phyloP scores from a whole-genome alignment of 768 basidiomycete genomes.

The Boletus subparvulus region DNA sequence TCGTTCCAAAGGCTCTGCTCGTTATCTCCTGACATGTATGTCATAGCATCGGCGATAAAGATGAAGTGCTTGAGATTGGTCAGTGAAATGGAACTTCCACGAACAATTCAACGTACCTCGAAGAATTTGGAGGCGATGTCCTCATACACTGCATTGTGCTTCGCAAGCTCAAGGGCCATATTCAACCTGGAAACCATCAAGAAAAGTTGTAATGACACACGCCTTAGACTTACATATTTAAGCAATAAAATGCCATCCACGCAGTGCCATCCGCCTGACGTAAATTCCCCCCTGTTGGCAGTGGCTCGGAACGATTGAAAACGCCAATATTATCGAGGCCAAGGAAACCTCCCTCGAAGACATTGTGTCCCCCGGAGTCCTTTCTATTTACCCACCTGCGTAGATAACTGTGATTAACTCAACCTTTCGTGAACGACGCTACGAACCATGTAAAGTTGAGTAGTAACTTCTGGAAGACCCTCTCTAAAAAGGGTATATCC shows the following conservation, averaged over 20 bases:
- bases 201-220: neutral
- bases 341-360: constrained; percentile 98
- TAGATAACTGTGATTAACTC: neutral
- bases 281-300: constrained; percentile 90
- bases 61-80: constrained; percentile 76
- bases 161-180: constrained; percentile 95
- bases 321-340: constrained; percentile 97
- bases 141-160: constrained; percentile 96
- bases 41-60: constrained; percentile 99
- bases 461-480: constrained; percentile 96
- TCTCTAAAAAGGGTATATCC: constrained; percentile 89
- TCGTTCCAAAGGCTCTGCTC: constrained; percentile 93
- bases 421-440: neutral
- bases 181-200: constrained; percentile 62
- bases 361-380: constrained; percentile 90
- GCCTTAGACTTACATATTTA: constrained; percentile 74
- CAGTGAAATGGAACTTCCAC: constrained; percentile 6
- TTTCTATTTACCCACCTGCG: constrained; percentile 97
- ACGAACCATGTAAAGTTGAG: constrained; percentile 94
- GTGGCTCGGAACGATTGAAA: constrained; percentile 95
- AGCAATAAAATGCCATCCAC: constrained; percentile 99
- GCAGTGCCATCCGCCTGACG: constrained; percentile 98
- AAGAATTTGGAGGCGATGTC: constrained; percentile 99
- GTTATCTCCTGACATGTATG: constrained; percentile 75
- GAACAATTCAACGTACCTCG: constrained; percentile 47